A percentile compares a stretch with the other conserved stretches of the same genome.
Conservation (phyloP, 2,329 filamentous ascomycete species). For the Neopestalotiopsis clavispora region DNA sequence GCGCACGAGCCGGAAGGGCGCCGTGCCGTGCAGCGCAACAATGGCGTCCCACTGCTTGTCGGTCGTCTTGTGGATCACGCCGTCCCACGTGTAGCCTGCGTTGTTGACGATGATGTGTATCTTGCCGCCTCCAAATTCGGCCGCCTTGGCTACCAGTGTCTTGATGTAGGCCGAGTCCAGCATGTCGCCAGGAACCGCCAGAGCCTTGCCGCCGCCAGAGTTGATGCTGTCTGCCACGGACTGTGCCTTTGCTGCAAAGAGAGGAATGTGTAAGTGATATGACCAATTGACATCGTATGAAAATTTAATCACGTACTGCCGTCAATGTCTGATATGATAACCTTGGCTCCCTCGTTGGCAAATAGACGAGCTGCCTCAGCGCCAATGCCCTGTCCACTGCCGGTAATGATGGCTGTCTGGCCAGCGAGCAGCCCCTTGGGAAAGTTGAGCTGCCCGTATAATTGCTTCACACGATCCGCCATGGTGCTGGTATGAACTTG, state of each 20-base stretch:
- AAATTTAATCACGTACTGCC: slow-evolving; percentile 50
- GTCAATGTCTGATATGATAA: slow-evolving; percentile 85
- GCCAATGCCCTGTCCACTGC: slow-evolving; percentile 85
- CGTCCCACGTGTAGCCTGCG: slow-evolving; percentile 92
- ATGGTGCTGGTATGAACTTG: slow-evolving; percentile 32
- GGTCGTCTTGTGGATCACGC: slow-evolving; percentile 89
- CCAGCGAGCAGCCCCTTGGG: slow-evolving; percentile 78
- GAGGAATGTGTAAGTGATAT: neutral
- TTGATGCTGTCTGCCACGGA: slow-evolving; percentile 75
- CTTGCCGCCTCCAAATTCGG: slow-evolving; percentile 83
- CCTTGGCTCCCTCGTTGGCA: slow-evolving; percentile 85
- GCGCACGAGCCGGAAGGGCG: slow-evolving; percentile 82
- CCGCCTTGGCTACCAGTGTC: slow-evolving; percentile 73
- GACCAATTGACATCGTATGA: neutral
- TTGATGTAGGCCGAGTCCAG: slow-evolving; percentile 73
- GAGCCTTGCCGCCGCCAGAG: slow-evolving; percentile 65
- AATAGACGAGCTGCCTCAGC: slow-evolving; percentile 83
- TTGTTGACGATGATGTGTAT: slow-evolving; percentile 94
- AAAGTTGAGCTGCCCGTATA: slow-evolving; percentile 81
- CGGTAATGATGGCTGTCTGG: slow-evolving; percentile 87
- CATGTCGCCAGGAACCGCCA: slow-evolving; percentile 79
- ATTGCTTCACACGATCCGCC: slow-evolving; percentile 69
- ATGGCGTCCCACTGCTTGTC: slow-evolving; percentile 94
- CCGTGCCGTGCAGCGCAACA: slow-evolving; percentile 80
- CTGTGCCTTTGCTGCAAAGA: slow-evolving; percentile 68